phyloP scores from a whole-genome alignment of 2,329 filamentous ascomycete genomes.

The Aspergillus niger region DNA sequence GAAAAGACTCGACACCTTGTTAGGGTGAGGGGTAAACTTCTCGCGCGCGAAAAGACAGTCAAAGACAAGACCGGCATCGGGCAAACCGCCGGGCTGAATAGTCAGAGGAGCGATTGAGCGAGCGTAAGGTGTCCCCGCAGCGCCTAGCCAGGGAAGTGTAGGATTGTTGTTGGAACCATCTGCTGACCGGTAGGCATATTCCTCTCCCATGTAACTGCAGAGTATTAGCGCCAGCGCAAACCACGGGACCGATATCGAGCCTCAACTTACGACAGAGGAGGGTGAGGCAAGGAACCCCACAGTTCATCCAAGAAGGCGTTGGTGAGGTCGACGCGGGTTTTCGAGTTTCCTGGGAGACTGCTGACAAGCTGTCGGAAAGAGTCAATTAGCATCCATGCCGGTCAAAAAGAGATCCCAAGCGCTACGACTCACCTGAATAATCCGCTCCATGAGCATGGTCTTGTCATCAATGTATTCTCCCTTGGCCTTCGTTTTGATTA shows the following conservation, averaged over 20 bases:
- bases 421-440: slow-evolving; percentile 56
- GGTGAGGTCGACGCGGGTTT: slow-evolving; percentile 63
- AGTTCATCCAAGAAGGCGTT: slow-evolving; percentile 68
- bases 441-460: slow-evolving; percentile 73
- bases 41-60: slow-evolving; percentile 47
- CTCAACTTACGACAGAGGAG: slow-evolving; percentile 61
- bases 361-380: slow-evolving; percentile 57
- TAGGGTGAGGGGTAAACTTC: slow-evolving; percentile 59
- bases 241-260: neutral
- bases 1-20: slow-evolving; percentile 70
- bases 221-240: neutral
- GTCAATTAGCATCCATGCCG: neutral
- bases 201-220: slow-evolving; percentile 50
- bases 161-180: slow-evolving; percentile 75
- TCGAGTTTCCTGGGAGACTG: slow-evolving; percentile 63
- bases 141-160: slow-evolving; percentile 65
- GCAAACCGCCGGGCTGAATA: slow-evolving; percentile 64
- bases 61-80: slow-evolving; percentile 61
- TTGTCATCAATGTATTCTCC: slow-evolving; percentile 71
- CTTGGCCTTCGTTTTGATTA: slow-evolving; percentile 64
- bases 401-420: neutral
- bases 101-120: slow-evolving; percentile 63
- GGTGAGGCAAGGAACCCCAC: slow-evolving; percentile 72
- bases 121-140: slow-evolving; percentile 67
- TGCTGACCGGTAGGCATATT: slow-evolving; percentile 66